A percentile compares a stretch with the other conserved stretches of the same genome.
Conservation (phyloP, 345 rosid species). For the Eutrema heterophyllum region DNA sequence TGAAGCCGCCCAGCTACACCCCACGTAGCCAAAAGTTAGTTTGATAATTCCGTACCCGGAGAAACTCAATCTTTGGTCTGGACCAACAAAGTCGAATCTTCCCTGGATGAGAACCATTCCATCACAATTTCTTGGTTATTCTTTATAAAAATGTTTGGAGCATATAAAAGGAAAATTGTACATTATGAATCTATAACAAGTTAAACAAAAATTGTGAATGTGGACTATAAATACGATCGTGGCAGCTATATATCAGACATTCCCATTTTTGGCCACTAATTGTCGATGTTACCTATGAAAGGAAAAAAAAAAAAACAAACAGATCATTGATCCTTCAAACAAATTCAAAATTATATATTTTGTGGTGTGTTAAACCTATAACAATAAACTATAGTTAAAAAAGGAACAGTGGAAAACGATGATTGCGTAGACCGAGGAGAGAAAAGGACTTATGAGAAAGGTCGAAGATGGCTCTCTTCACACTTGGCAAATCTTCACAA, state of each 20-base stretch:
- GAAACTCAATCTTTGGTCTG: no score
- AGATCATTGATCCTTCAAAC: no score
- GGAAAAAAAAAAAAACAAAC: no score
- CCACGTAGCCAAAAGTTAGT: no score
- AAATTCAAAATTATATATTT: no score
- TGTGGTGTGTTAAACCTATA: no score
- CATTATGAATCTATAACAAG: background rate
- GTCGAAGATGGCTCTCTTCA: constrained; percentile 20
- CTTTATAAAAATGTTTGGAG: background rate
- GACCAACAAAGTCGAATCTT: no score
- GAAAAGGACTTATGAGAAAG: constrained; percentile 6
- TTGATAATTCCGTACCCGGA: no score
- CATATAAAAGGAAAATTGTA: background rate
- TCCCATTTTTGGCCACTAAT: background rate
- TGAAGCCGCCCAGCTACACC: no score
- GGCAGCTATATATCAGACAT: background rate
- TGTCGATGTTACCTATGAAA: background rate
- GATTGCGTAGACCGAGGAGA: background rate
- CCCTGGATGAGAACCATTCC: no score
- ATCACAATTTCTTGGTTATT: no score
- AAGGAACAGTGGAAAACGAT: background rate
- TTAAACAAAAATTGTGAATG: background rate
- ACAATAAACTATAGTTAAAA: background rate
- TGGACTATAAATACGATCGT: background rate
- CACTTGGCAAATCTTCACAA: constrained; percentile 20